A percentile compares a stretch with the other conserved stretches of the same genome.
Conservation (phyloP, 257 asterid genomes). For the Mitragyna speciosa region DNA sequence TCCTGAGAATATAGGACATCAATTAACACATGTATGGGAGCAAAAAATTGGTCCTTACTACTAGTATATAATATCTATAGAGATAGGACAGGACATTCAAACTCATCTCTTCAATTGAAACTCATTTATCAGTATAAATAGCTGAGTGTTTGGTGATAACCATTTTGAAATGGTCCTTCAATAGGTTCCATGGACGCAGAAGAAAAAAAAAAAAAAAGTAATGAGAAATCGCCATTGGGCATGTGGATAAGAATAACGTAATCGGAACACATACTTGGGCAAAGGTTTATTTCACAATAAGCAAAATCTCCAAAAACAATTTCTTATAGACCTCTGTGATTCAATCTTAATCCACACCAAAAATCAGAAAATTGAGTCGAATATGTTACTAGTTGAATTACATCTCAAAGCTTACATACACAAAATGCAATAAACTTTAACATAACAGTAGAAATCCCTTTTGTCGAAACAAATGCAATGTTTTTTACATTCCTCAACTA, state of each 20-base stretch:
- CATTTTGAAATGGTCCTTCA: not conserved
- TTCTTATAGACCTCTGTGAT: too few species aligned
- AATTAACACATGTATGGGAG: constrained; percentile 12
- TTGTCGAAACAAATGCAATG: not conserved
- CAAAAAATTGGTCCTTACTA: not conserved
- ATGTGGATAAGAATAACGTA: not conserved
- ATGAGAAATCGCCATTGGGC: not conserved
- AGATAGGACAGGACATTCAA: not conserved
- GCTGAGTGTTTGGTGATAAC: not conserved
- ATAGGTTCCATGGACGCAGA: not conserved
- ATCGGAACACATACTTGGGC: not conserved
- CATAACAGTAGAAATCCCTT: not conserved
- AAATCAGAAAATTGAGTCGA: not conserved
- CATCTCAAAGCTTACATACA: not conserved
- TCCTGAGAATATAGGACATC: constrained; percentile 53
- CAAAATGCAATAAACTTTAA: too few species aligned
- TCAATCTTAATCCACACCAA: not conserved
- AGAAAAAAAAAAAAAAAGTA: not conserved
- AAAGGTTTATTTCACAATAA: not conserved
- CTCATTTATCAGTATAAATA: not conserved
- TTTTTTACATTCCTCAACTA: not conserved
- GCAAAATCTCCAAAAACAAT: too few species aligned
- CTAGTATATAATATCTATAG: not conserved
- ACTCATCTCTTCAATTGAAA: not conserved
- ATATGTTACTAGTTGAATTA: not conserved